A percentile compares a stretch with the other conserved stretches of the same genome.
Evolutionary conservation across 2,329 filamentous ascomycete genomes (phyloP).

Genomic region (Pestalotiopsis sp.): DNA sequence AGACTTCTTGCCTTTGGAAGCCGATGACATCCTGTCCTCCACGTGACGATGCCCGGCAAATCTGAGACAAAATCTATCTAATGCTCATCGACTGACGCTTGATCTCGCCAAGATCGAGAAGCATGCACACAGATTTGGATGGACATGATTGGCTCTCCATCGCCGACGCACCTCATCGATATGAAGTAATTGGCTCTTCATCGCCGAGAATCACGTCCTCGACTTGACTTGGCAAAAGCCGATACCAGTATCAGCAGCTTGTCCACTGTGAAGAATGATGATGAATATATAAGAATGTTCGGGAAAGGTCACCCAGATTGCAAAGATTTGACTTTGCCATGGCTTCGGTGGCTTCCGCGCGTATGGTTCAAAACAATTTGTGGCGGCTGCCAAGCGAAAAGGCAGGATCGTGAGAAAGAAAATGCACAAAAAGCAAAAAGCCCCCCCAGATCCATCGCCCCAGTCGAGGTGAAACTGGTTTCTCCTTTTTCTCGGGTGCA

Average conservation of each 20-base stretch:
- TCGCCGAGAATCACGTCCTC: too few species aligned
- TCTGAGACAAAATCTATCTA: not conserved
- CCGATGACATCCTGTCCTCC: not conserved
- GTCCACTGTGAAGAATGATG: too few species aligned
- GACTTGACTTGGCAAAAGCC: too few species aligned
- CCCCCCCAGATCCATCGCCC: not conserved
- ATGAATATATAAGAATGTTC: too few species aligned
- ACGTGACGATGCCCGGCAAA: not conserved
- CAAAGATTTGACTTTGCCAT: too few species aligned
- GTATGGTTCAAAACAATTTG: not conserved
- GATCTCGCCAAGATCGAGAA: too few species aligned
- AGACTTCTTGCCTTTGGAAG: not conserved
- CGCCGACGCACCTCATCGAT: too few species aligned
- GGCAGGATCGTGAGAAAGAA: not conserved
- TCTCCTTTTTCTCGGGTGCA: not conserved
- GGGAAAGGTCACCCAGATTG: too few species aligned
- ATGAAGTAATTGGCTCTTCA: too few species aligned
- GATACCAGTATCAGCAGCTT: too few species aligned
- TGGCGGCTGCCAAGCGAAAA: not conserved
- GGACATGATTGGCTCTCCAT: too few species aligned
- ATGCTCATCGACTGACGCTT: not conserved
- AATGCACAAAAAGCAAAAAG: not conserved
- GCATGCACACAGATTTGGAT: too few species aligned
- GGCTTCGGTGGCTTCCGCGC: not conserved
- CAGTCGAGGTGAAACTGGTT: not conserved